Conservation (phyloP, 345 rosid genomes). For the Rubroshorea leprosula region DNA sequence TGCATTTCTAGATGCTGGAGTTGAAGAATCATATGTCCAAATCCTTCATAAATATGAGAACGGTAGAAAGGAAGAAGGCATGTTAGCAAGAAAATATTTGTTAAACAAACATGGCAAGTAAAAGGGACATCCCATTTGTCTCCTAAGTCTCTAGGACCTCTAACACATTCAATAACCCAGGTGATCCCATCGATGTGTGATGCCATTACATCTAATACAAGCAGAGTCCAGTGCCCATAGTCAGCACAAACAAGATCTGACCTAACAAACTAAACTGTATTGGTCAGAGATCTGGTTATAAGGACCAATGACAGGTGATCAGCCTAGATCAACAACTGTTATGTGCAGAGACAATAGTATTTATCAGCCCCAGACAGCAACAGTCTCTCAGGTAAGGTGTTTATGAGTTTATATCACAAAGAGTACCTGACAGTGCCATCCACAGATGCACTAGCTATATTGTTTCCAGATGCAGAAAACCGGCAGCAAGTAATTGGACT, state of each 20-base stretch:
- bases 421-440: slow-evolving; percentile 76
- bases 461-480: slow-evolving; percentile 72
- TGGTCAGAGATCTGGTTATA: background rate
- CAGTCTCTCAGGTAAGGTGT: background rate
- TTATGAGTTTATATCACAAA: slow-evolving; percentile 4
- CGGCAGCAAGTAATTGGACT: slow-evolving; percentile 64
- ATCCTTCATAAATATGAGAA: slow-evolving; percentile 33
- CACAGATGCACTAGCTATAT: slow-evolving; percentile 69
- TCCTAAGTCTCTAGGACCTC: background rate
- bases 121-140: slow-evolving; percentile 6
- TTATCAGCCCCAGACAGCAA: background rate
- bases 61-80: background rate
- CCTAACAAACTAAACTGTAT: slow-evolving; percentile 1
- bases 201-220: background rate
- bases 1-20: slow-evolving; percentile 70
- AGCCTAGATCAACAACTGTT: background rate
- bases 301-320: background rate
- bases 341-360: background rate
- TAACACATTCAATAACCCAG: background rate
- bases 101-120: slow-evolving; percentile 1
- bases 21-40: slow-evolving; percentile 67
- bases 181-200: background rate
- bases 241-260: background rate
- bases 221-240: background rate
- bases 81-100: slow-evolving; percentile 10